phyloP scores from a whole-genome alignment of 306 rosid genomes.

The Citrullus amarus region DNA sequence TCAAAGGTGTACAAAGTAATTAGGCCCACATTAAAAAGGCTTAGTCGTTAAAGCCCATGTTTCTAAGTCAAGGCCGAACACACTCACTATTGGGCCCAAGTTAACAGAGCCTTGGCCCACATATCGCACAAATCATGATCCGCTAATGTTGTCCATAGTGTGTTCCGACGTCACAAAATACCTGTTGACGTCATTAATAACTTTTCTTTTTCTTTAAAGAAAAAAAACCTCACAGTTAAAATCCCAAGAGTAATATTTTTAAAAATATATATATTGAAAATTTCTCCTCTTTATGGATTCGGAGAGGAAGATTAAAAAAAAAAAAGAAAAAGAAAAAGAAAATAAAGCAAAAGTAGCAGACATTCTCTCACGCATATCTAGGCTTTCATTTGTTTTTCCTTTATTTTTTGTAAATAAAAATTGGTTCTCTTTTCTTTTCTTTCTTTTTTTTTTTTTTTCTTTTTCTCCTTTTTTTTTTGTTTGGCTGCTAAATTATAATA shows the following conservation, averaged over 20 bases:
- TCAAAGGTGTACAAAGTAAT: neutral
- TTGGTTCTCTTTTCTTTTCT: neutral
- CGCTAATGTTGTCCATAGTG: neutral
- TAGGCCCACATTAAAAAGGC: neutral
- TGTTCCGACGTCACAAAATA: neutral
- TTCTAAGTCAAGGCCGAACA: neutral
- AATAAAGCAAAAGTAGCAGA: constrained; percentile 13
- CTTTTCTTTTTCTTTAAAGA: neutral
- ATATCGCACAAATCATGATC: neutral
- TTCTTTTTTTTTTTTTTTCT: neutral
- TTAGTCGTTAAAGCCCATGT: neutral
- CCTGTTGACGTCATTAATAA: neutral
- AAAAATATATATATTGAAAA: neutral
- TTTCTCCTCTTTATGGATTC: neutral
- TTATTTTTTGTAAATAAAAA: constrained; percentile 1
- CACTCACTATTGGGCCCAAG: neutral
- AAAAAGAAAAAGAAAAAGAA: neutral
- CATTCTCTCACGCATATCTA: constrained; percentile 29
- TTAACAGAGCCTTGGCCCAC: neutral
- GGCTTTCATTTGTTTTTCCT: neutral
- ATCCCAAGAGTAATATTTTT: neutral
- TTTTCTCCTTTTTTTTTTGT: neutral
- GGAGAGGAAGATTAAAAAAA: neutral
- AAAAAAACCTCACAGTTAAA: neutral
- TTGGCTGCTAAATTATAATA: neutral